phyloP scores from a whole-genome alignment of 352 stramenopile genomes.

The Phytopythium sindhum region DNA sequence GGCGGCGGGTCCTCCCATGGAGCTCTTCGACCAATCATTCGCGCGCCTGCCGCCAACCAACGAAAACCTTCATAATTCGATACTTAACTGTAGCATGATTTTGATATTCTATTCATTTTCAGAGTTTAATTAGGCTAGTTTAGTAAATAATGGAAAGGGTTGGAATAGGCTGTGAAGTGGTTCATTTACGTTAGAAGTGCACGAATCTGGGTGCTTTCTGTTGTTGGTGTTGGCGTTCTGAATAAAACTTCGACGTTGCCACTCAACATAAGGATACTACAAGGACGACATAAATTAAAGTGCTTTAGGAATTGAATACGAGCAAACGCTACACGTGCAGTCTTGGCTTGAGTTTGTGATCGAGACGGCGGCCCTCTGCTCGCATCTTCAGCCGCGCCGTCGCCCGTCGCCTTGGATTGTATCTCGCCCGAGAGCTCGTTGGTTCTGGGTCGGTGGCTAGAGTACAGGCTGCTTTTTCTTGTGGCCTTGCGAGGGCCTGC shows the following conservation, averaged over 20 bases:
- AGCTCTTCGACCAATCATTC: conserved; percentile 1
- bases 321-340: not conserved
- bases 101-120: too few relatives aligned
- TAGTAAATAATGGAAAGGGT: too few relatives aligned
- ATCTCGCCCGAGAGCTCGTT: conserved; percentile 2
- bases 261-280: not conserved
- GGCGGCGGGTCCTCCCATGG: too few relatives aligned
- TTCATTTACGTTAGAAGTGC: too few relatives aligned
- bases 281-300: not conserved
- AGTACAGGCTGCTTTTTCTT: not conserved
- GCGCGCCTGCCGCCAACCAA: not conserved
- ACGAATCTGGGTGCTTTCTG: too few relatives aligned
- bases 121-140: too few relatives aligned
- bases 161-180: too few relatives aligned
- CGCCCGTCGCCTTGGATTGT: not conserved
- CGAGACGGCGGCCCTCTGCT: too few relatives aligned
- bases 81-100: not conserved
- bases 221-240: too few relatives aligned
- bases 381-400: not conserved
- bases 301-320: not conserved
- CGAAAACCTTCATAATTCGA: not conserved
- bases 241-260: too few relatives aligned
- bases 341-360: not conserved
- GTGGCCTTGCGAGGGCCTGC: not conserved
- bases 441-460: not conserved